These are phyloP conservation scores for Hypoxylon rickii DNA, from an alignment of 495 filamentous ascomycete species.

Conservation along the genomic window DNA sequence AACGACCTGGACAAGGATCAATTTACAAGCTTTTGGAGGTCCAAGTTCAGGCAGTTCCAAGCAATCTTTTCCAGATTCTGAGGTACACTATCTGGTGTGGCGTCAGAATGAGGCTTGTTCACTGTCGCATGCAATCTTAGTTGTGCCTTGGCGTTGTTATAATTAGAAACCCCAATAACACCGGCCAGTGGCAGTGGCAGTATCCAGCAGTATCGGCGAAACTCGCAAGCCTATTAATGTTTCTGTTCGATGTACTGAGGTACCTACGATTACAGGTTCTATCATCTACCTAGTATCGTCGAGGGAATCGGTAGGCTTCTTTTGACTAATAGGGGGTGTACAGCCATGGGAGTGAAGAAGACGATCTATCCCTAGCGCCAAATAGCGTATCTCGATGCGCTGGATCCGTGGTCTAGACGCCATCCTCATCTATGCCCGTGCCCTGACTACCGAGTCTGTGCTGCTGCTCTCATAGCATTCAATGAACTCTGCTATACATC, in stretches of 20 bases:
- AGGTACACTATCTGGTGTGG: constrained; percentile 12
- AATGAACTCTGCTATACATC: background rate
- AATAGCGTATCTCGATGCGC: background rate
- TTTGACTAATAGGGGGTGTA: background rate
- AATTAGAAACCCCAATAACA: constrained; percentile 25
- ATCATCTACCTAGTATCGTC: background rate
- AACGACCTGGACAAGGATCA: too few relatives aligned
- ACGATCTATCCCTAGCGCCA: background rate
- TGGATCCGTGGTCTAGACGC: background rate
- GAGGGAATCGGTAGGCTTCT: background rate
- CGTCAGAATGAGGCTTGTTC: constrained; percentile 19
- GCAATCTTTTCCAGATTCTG: too few relatives aligned
- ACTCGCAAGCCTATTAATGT: too few relatives aligned
- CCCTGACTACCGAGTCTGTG: constrained; percentile 3
- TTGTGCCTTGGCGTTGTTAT: constrained; percentile 21
- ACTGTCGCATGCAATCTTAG: constrained; percentile 21
- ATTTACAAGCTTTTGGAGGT: background rate
- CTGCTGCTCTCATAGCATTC: background rate
- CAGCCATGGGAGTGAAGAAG: background rate
- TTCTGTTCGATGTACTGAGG: too few relatives aligned
- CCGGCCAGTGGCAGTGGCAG: too few relatives aligned
- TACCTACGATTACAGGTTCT: background rate
- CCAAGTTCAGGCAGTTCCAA: too few relatives aligned
- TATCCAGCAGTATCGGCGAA: too few relatives aligned
- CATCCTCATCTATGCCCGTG: background rate